Conservation (phyloP, 805 yeast species). For the Phaffomyces thermotolerans region DNA sequence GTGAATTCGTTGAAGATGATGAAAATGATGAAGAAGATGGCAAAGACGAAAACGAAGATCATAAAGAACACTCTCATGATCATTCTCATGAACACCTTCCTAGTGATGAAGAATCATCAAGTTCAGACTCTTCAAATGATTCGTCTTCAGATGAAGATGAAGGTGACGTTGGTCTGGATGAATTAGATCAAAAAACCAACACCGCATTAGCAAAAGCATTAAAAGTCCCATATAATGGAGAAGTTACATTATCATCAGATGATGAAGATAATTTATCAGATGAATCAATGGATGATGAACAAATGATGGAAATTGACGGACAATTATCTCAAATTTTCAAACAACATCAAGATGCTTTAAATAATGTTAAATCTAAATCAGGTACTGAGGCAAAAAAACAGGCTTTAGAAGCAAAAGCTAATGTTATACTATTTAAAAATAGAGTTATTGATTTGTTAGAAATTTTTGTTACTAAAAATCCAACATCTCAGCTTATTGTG, state of each 20-base stretch:
- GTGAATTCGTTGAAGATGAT: conserved; percentile 40
- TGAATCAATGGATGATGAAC: conserved; percentile 91
- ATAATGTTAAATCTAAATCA: conserved; percentile 39
- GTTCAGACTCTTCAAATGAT: conserved; percentile 18
- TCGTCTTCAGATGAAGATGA: conserved; percentile 24
- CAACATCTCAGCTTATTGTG: conserved; percentile 30
- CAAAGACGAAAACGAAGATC: conserved; percentile 26
- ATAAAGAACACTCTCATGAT: conserved; percentile 23
- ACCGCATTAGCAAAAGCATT: conserved; percentile 63
- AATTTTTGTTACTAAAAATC: conserved; percentile 37
- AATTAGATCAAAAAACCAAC: conserved; percentile 48
- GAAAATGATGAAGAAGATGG: conserved; percentile 31
- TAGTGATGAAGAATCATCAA: conserved; percentile 21
- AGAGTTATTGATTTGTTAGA: conserved; percentile 75
- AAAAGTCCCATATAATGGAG: conserved; percentile 49
- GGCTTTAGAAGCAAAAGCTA: conserved; percentile 71
- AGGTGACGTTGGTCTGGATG: conserved; percentile 22
- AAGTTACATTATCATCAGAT: conserved; percentile 33
- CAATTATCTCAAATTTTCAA: conserved; percentile 78
- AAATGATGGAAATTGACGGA: conserved; percentile 90
- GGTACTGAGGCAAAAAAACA: conserved; percentile 68
- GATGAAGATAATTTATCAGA: conserved; percentile 52
- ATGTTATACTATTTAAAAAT: conserved; percentile 70
- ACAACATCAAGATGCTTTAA: conserved; percentile 65
- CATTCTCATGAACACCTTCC: conserved; percentile 30